These are phyloP conservation scores for Boletus eberwhitei DNA, from an alignment of 768 basidiomycete species.

Conservation along the genomic window DNA sequence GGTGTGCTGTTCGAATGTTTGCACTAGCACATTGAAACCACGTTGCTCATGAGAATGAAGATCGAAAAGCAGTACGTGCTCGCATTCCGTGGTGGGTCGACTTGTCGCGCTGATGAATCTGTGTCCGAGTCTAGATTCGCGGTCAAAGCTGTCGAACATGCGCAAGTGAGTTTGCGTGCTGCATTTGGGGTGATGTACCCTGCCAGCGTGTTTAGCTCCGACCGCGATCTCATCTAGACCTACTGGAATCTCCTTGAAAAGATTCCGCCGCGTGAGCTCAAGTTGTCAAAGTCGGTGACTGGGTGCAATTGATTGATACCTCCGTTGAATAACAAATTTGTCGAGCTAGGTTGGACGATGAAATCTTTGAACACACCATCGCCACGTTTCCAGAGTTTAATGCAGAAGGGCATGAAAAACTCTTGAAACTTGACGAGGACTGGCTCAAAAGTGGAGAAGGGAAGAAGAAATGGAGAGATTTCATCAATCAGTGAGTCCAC, in stretches of 20 bases:
- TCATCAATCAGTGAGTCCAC: constrained; percentile 64
- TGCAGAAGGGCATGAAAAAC: constrained; percentile 42
- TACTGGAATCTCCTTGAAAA: constrained; percentile 93
- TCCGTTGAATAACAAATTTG: constrained; percentile 11
- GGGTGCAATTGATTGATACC: neutral
- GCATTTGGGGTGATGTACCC: neutral
- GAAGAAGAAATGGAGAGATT: constrained; percentile 89
- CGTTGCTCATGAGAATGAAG: constrained; percentile 38
- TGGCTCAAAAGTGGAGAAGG: constrained; percentile 86
- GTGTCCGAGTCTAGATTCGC: constrained; percentile 25
- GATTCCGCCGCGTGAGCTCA: constrained; percentile 71
- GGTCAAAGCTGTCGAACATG: constrained; percentile 94
- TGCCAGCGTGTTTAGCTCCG: constrained; percentile 2
- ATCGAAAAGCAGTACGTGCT: constrained; percentile 91
- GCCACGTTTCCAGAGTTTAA: constrained; percentile 78
- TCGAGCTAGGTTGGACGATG: constrained; percentile 74
- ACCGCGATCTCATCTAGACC: constrained; percentile 48
- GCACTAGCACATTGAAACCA: constrained; percentile 16
- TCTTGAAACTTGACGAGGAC: constrained; percentile 76
- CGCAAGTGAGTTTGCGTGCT: constrained; percentile 62
- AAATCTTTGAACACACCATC: constrained; percentile 78
- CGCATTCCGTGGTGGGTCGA: neutral
- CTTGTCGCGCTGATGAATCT: constrained; percentile 10
- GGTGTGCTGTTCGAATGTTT: constrained; percentile 42
- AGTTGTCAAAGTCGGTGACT: constrained; percentile 70